phyloP scores from a whole-genome alignment of 202 grass and related monocot genomes.

The Sporobolus alterniflorus region DNA sequence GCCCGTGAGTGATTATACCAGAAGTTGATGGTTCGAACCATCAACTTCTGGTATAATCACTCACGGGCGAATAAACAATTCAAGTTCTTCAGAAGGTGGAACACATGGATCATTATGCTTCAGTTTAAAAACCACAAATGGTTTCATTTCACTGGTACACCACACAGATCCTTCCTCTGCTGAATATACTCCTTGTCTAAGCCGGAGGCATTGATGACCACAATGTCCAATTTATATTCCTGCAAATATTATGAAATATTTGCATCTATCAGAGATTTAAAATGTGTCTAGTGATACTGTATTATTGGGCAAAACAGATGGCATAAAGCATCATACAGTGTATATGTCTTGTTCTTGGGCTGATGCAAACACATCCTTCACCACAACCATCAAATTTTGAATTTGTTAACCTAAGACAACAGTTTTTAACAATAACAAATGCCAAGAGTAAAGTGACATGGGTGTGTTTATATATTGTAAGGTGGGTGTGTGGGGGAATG shows the following conservation, averaged over 20 bases:
- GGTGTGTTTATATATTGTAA: slow-evolving; percentile 36
- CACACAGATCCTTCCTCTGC: slow-evolving; percentile 66
- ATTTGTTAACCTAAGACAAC: too few species aligned
- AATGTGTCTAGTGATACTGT: not conserved
- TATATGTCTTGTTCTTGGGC: slow-evolving; percentile 93
- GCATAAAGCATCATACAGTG: slow-evolving; percentile 56
- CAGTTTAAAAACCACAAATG: too few species aligned
- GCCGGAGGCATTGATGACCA: slow-evolving; percentile 76
- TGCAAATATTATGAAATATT: slow-evolving; percentile 44
- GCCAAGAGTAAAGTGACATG: slow-evolving; percentile 26
- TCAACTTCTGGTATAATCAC: not conserved
- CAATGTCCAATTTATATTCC: slow-evolving; percentile 86
- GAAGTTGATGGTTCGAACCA: too few species aligned
- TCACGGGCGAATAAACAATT: not conserved
- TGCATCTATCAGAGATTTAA: not conserved
- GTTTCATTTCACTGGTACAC: not conserved
- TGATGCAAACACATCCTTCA: slow-evolving; percentile 95
- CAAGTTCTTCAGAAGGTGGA: not conserved
- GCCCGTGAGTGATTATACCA: not conserved
- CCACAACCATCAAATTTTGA: too few species aligned
- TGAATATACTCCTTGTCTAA: slow-evolving; percentile 69
- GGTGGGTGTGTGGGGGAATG: not conserved
- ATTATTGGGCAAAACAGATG: not conserved
- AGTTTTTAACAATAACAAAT: too few species aligned
- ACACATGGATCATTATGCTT: slow-evolving; percentile 1